phyloP scores from a whole-genome alignment of 305 asterid genomes.

The Withania somnifera region DNA sequence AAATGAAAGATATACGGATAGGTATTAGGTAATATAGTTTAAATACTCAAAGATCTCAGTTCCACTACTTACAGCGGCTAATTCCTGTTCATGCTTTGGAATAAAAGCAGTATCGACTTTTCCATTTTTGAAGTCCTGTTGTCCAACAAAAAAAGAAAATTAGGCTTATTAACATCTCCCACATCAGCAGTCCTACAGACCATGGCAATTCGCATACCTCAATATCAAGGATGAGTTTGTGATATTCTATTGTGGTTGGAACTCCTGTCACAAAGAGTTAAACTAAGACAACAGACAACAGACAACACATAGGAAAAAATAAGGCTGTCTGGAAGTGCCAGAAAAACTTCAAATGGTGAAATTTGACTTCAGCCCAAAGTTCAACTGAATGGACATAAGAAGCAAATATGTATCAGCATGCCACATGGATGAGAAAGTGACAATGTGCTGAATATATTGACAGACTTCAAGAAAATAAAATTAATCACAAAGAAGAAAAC shows the following conservation, averaged over 20 bases:
- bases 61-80: slow-evolving; percentile 61
- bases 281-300: not conserved
- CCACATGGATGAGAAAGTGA: not conserved
- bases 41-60: not conserved
- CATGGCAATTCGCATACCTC: slow-evolving; percentile 44
- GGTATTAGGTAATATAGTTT: not conserved
- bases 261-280: slow-evolving; percentile 41
- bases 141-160: not conserved
- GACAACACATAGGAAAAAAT: not conserved
- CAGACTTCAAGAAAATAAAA: not conserved
- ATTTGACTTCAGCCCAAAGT: not conserved
- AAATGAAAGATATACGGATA: not conserved
- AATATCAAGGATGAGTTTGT: slow-evolving; percentile 86
- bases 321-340: not conserved
- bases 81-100: slow-evolving; percentile 90
- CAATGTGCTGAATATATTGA: not conserved
- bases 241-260: slow-evolving; percentile 93
- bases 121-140: slow-evolving; percentile 80
- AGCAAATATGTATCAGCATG: not conserved
- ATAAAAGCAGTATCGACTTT: slow-evolving; percentile 90
- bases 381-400: not conserved
- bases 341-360: not conserved
- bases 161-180: not conserved
- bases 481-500: not conserved
- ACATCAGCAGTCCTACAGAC: not conserved